Conservation (phyloP, 106 monocot species). For the Hemerocallis citrina region DNA sequence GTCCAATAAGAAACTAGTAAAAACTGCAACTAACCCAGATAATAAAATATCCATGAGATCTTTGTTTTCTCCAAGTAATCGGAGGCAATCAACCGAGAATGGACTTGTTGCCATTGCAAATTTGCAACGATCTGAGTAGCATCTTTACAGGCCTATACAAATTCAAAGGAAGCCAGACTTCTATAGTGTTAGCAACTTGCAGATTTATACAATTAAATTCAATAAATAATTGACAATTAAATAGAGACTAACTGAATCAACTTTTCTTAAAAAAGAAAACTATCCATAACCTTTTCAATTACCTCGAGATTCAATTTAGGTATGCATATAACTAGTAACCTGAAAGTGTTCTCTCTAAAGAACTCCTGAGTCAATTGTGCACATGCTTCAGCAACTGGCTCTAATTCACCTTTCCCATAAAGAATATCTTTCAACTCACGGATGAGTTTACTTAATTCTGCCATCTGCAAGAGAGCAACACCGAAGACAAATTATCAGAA, state of each 20-base stretch:
- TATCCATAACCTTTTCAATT: too few relatives aligned
- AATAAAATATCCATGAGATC: slow-evolving; percentile 79
- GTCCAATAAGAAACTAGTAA: too few relatives aligned
- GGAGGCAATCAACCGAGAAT: slow-evolving; percentile 79
- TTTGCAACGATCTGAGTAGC: slow-evolving; percentile 94
- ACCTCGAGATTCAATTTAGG: slow-evolving; percentile 92
- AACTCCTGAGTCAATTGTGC: slow-evolving; percentile 79
- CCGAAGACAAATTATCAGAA: not conserved
- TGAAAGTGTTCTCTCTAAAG: slow-evolving; percentile 75
- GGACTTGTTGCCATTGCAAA: slow-evolving; percentile 91
- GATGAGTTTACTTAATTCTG: slow-evolving; percentile 64
- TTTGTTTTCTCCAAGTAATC: slow-evolving; percentile 91
- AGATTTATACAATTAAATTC: not conserved
- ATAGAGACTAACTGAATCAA: too few relatives aligned
- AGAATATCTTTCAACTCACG: slow-evolving; percentile 85
- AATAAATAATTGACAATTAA: not conserved
- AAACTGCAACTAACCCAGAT: slow-evolving; percentile 44
- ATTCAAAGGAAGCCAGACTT: not conserved
- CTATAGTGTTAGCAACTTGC: not conserved
- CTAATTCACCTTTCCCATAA: slow-evolving; percentile 79
- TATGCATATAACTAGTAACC: slow-evolving; percentile 62
- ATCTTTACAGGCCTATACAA: slow-evolving; percentile 83
- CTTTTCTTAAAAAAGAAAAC: too few relatives aligned
- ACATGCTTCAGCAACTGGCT: slow-evolving; percentile 82
- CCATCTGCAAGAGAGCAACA: slow-evolving; percentile 44